These are phyloP conservation scores for Phytophthora boehmeriae DNA, from an alignment of 352 stramenopile species.

Conservation along the genomic window DNA sequence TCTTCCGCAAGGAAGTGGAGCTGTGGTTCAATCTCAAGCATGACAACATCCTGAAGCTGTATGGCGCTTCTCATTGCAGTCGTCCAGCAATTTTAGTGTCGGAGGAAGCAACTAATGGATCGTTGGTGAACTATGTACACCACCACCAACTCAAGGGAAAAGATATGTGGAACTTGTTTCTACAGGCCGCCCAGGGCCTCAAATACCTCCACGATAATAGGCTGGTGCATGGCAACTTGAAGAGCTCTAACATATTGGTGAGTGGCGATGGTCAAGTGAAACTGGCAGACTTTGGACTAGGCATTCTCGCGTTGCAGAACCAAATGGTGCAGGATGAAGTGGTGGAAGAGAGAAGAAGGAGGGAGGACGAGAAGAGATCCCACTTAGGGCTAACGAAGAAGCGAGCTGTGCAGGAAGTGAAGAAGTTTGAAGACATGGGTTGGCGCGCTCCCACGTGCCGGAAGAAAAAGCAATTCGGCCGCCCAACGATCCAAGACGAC, in stretches of 20 bases:
- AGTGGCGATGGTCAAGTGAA: conserved; percentile 57
- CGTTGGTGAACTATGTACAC: conserved; percentile 17
- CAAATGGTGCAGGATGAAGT: conserved; percentile 11
- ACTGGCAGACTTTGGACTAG: conserved; percentile 74
- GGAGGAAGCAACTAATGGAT: conserved; percentile 15
- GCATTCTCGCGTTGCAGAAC: conserved; percentile 34
- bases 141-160: conserved; percentile 7
- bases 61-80: conserved; percentile 33
- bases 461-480: conserved; percentile 12
- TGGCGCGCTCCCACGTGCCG: conserved; percentile 33
- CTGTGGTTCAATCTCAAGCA: conserved; percentile 20
- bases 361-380: not conserved
- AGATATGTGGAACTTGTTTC: conserved; percentile 30
- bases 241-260: conserved; percentile 71
- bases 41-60: conserved; percentile 25
- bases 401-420: not conserved
- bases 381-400: not conserved
- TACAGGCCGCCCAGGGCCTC: conserved; percentile 46
- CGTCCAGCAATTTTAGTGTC: conserved; percentile 21
- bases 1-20: conserved; percentile 33
- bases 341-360: not conserved
- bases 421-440: conserved; percentile 24
- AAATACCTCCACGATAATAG: conserved; percentile 59
- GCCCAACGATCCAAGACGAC: conserved; percentile 31
- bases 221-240: conserved; percentile 62